Conservation (phyloP, 208 protist species). For the Polymyxa betae region DNA sequence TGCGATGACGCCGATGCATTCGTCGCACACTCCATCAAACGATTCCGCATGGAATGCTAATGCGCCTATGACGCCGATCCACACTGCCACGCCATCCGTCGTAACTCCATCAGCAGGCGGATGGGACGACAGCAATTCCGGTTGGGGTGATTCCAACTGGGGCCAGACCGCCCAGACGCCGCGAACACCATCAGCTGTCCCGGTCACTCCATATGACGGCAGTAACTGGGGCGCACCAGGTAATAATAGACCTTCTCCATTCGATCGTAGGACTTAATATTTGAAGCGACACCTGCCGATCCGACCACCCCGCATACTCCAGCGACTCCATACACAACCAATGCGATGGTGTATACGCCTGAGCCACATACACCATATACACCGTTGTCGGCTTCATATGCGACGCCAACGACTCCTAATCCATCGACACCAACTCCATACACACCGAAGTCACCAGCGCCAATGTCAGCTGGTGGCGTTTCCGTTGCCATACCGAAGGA, state of each 20-base stretch:
- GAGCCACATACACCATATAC: constrained; percentile 48
- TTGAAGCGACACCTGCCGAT: constrained; percentile 16
- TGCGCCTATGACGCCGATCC: not conserved
- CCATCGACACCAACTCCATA: constrained; percentile 33
- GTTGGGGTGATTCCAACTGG: too few relatives aligned
- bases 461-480: not conserved
- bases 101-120: not conserved
- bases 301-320: constrained; percentile 9
- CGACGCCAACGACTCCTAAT: constrained; percentile 18
- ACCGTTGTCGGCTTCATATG: constrained; percentile 7
- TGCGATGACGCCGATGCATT: constrained; percentile 27
- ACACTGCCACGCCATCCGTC: not conserved
- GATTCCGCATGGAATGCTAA: constrained; percentile 44
- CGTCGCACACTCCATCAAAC: not conserved
- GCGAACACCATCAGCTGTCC: not conserved
- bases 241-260: not conserved
- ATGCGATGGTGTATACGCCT: not conserved
- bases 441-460: not conserved
- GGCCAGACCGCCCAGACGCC: not conserved
- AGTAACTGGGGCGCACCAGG: not conserved
- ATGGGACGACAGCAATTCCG: not conserved
- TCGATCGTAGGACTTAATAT: not conserved
- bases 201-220: constrained; percentile 1
- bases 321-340: not conserved
- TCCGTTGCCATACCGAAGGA: not conserved